Evolutionary conservation across 176 grass and related monocot genomes (phyloP), one percentile per base, ranked within the genome.

Genomic region (Eragrostis nindensis): DNA sequence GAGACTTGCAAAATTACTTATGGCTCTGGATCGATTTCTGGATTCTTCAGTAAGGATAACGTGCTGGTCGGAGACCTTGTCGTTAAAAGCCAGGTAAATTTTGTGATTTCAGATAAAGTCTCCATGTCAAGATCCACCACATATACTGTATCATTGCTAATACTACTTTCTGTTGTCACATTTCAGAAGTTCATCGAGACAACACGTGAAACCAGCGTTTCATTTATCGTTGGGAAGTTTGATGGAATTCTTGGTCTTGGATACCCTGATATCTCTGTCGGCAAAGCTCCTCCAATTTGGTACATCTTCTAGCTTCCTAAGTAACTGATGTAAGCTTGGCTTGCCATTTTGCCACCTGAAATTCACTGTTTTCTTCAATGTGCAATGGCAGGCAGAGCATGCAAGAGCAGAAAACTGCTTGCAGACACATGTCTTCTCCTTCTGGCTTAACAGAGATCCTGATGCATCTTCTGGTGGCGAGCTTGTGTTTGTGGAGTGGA

Each of bases 221-320:
- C 83, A 56, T 99, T 98, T 64, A 45, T 98, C 45, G 0, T 91
- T 19, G 90, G 81, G 30, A 99, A 99, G 63, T 99, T 95, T 52
- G 96, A 99, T 79, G 96, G 96, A n/a, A 93, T 99, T 60, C 86
- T 99, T 70, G 96, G 96, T n/a, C 96, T 95, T 69, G 96, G 96
- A 62, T 99, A 82, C 70, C 96, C 82, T 14, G 90, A 99, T 10
- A 99, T 99, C 72, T 95, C 96, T 2, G 96, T 99, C 25, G 96
- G 90, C 12, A 25, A 84, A 52, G 62, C 72, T 52, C 90, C 92
- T 19, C 96, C 96, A 3, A 41, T 99, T 32, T 99, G 96, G 96
- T 95, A 91, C 13, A 17, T 3, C 14, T 61, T 73, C 10, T 6
- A 18, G 26, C 26, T 62, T 30, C 0, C 29, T 66, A 38, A 78